Evolutionary conservation across 139 green algal species (phyloP), one percentile per base, ranked within the genome.

Genomic region (Deuterostichococcus epilithicus): DNA sequence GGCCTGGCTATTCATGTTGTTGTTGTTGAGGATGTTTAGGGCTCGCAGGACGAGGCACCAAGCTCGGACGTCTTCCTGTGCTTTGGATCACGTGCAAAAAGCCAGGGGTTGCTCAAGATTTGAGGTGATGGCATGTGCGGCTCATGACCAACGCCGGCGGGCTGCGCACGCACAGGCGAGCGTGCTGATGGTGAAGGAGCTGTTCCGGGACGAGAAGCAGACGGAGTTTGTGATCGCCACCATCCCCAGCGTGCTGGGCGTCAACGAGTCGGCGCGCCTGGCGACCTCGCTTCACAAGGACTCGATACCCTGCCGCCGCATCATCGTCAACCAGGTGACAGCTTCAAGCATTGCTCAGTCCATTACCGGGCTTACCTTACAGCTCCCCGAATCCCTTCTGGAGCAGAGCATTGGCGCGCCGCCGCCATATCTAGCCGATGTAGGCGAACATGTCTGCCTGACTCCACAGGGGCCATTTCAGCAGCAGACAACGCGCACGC

Each of bases 171-270:
- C 35, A 77, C 83, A 90, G 83, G 79, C 85, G 52, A 89, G 88
- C 70, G 85, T 97, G 23, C 65, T 78, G 0, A 68, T 91, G 79
- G 94, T 98, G 23, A 83, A 91, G 76, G 66, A 86, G 13, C 90
- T 99, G 42, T 98, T 99, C 86, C 77, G 89, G 0, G 87, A 98
- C 85, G 80, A 88, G 68, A 44, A 92, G 66, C 70, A 82, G n/a
- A 98, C 92, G 1, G 96, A 99, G 82, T 99, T 99, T 80, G 88
- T 99, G 74, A 98, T 98, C 59, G 96, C 94, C 38, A 98, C 94
- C 78, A 99, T 99, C 33, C 96, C 96, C 59, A 99, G 96, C 5
- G 86, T 94, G 81, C 91, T 99, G 81, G 96, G 86, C 13, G 80
- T 98, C 33, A 94, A 88, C 69, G 96, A 99, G 81, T 97, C 88